Percentiles rank a stretch among this genome's conserved stretches.
Conservation (phyloP, 805 yeast species). For the Scheffersomyces stipitis region DNA sequence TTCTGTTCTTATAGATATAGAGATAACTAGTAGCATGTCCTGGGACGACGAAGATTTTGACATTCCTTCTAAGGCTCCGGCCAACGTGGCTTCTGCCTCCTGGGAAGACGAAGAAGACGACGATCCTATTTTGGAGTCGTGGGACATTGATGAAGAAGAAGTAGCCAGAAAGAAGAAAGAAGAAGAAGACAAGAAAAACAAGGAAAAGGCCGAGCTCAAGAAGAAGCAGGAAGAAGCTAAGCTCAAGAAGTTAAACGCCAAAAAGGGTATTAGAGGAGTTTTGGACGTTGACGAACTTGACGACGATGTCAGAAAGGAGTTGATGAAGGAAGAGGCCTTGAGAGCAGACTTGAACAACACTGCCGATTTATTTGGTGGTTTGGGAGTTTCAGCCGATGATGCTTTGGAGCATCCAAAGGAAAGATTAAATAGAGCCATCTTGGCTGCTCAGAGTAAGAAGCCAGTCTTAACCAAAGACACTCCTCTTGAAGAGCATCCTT, state of each 20-base stretch:
- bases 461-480: slow-evolving; percentile 54
- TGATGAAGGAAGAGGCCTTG: slow-evolving; percentile 77
- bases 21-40: slow-evolving; percentile 39
- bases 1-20: too few species aligned
- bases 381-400: slow-evolving; percentile 46
- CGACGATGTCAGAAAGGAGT: slow-evolving; percentile 68
- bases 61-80: slow-evolving; percentile 47
- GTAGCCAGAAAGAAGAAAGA: slow-evolving; percentile 49
- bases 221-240: slow-evolving; percentile 45
- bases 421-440: slow-evolving; percentile 45
- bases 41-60: slow-evolving; percentile 93
- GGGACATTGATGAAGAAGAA: slow-evolving; percentile 85
- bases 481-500: slow-evolving; percentile 68
- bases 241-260: slow-evolving; percentile 46
- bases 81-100: slow-evolving; percentile 57
- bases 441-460: slow-evolving; percentile 32
- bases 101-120: slow-evolving; percentile 87
- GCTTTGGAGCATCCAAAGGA: slow-evolving; percentile 54
- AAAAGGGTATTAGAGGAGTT: slow-evolving; percentile 37
- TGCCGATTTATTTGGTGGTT: slow-evolving; percentile 83
- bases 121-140: slow-evolving; percentile 75
- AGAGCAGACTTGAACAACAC: slow-evolving; percentile 90
- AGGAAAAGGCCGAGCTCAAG: slow-evolving; percentile 45
- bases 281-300: slow-evolving; percentile 69
- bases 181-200: slow-evolving; percentile 40